Base-by-base conservation (phyloP, 495 filamentous ascomycete species). In the Aspergillus egyptiacus region DNA sequence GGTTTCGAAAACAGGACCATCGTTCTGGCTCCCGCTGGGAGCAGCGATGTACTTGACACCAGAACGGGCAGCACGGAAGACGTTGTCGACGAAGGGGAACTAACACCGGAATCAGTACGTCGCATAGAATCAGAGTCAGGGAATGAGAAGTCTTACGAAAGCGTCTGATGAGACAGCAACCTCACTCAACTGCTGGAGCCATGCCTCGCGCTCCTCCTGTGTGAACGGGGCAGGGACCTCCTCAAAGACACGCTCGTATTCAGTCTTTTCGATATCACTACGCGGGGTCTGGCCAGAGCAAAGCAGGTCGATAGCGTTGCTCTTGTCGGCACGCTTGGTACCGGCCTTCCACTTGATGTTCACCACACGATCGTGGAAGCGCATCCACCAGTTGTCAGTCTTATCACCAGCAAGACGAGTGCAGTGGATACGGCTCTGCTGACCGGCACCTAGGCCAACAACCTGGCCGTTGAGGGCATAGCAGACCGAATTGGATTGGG, bases 381-480 rank as follows among this genome's bases (percentile, higher is more conserved):
- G 84, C 72, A 97, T 83, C 93, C 93, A 98, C 93, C 93, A 98
- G 76, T 91, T 95, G 69, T 98, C 93, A 39, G 90, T 88, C 76
- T 98, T 98, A 73, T 96, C 93, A 54, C 94, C 93, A n/a, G 93
- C 93, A 33, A 98, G 79, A 53, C 93, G 84, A 20, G 93, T 98
- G 77, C 94, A 97, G 77, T 97, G 94, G 58, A 98, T 98, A 56
- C 93, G 83, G 51, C 86, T 91, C 72, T 98, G 93, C 69, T 98
- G 93, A 42, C 93, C 93, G 42, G 93, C 93, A 53, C 94, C 93
- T 35, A 98, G 79, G 40, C 93, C 93, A 55, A 98, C 81, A 65
- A 96, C 76, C 67, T 97, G 94, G 13, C 93, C 93, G 56, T 96
- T 87, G 48, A 91, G 81, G 34, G 93, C 90, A 64, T 96, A 97